Evolutionary conservation across 2,329 filamentous ascomycete species (phyloP), one percentile per base, ranked within the genome.

Genomic region (Cytospora piceicola): DNA sequence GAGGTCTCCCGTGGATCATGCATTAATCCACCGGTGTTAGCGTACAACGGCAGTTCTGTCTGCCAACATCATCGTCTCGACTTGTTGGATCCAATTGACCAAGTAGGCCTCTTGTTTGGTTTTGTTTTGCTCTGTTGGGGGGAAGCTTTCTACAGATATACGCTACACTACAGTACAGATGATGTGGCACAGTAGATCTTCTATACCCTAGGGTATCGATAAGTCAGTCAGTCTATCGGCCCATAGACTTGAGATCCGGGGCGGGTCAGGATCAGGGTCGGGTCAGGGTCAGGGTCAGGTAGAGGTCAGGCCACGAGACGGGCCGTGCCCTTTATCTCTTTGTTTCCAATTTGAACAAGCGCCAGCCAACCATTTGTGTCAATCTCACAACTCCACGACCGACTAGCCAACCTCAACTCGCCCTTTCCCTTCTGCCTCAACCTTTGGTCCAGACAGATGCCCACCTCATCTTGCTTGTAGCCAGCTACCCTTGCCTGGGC

Each of bases 341-440:
- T 66, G 64, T 66, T 61, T 66, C 59, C 61, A 52, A 46, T 36
- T 56, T 34, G 59, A 57, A 57, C 51, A 66, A 66, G 59, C 64
- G 54, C 54, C 58, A 66, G 54, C 64, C 64, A 66, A 66, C 59
- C 64, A 34, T 66, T 66, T 58, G 58, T 30, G 49, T 22, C 49
- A n/a, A 34, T 59, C 61, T 54, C 12, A 46, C 34, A 52, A 14
- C 34, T 53, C 59, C 59, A 30, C 53, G 61, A 55, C 52, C 57
- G 52, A 46, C 56, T 22, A 56, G 56, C 55, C 64, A 57, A 64
- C 64, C 64, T 60, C 56, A 66, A 9, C 60, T 58, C 30, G 15
- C 51, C 51, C 29, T 12, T 58, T 27, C 24, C 17, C 36, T 62
- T 42, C 46, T 42, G 30, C 49, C 57, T 51, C 36, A 29, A 56